Percentiles rank a stretch among this genome's conserved stretches.
Evolutionary conservation across 2,329 filamentous ascomycete species (phyloP).

Genomic region (Clarireedia paspali): DNA sequence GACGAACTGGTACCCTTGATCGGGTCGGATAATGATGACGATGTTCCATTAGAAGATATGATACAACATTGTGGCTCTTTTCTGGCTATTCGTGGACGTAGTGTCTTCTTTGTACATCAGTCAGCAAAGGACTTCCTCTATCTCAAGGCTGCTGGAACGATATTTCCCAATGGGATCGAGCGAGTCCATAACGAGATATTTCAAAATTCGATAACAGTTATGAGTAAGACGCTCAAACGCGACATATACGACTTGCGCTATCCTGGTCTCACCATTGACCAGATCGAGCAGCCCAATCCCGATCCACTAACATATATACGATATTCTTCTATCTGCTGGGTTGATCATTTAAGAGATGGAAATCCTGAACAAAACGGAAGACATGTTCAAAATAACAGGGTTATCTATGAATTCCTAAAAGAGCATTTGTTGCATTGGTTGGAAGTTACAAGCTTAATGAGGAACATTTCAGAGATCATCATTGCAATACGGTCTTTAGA

Average conservation of each 20-base stretch:
- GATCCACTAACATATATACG: too few relatives aligned
- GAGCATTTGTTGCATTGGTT: not conserved
- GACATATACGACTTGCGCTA: not conserved
- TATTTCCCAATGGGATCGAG: not conserved
- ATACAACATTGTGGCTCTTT: not conserved
- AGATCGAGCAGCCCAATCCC: not conserved
- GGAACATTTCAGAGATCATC: not conserved
- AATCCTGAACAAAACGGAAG: not conserved
- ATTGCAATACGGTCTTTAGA: not conserved
- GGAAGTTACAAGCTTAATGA: not conserved
- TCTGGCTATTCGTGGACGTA: not conserved
- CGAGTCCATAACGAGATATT: not conserved
- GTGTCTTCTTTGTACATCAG: not conserved
- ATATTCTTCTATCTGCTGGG: too few relatives aligned
- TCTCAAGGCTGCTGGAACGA: not conserved
- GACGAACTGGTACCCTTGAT: not conserved
- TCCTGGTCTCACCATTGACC: not conserved
- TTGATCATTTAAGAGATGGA: too few relatives aligned
- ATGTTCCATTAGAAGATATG: not conserved
- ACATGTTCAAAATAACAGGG: not conserved
- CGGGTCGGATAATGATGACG: not conserved
- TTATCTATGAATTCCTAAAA: not conserved
- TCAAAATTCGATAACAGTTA: not conserved
- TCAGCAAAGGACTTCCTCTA: not conserved
- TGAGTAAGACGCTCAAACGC: not conserved